Evolutionary conservation across 192 early-diverging fungal species (phyloP).

Genomic region (Coemansia umbellata): DNA sequence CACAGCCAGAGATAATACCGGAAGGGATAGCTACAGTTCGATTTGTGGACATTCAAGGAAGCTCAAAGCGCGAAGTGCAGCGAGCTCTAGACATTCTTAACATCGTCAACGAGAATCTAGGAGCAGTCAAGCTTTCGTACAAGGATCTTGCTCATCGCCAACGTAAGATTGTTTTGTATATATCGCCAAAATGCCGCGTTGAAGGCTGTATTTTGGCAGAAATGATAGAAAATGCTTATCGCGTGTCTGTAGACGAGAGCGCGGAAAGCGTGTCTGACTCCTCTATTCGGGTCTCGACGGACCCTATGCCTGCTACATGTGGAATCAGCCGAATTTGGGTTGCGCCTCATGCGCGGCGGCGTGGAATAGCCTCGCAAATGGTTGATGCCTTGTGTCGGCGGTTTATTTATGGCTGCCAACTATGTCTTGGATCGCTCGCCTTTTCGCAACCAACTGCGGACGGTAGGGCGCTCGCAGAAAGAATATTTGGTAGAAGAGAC

Average conservation of each 20-base stretch:
- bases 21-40: slow-evolving; percentile 2
- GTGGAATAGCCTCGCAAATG: slow-evolving; percentile 42
- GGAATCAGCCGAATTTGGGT: slow-evolving; percentile 61
- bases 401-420: slow-evolving; percentile 48
- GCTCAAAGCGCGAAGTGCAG: slow-evolving; percentile 18
- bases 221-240: slow-evolving; percentile 17
- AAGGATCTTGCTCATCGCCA: slow-evolving; percentile 11
- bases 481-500: slow-evolving; percentile 41
- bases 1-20: neutral
- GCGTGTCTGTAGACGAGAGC: slow-evolving; percentile 5
- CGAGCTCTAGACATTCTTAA: slow-evolving; percentile 40
- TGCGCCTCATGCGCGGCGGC: slow-evolving; percentile 31
- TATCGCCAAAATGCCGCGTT: slow-evolving; percentile 20
- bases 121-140: slow-evolving; percentile 19
- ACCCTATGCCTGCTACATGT: slow-evolving; percentile 23
- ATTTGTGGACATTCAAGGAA: slow-evolving; percentile 12
- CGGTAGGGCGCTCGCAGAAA: slow-evolving; percentile 48
- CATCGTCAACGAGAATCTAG: slow-evolving; percentile 45
- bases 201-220: slow-evolving; percentile 53
- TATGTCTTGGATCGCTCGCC: slow-evolving; percentile 29
- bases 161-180: slow-evolving; percentile 46
- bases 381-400: slow-evolving; percentile 29
- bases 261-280: neutral
- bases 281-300: neutral
- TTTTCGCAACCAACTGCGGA: slow-evolving; percentile 55